Evolutionary conservation across 116 monocot species (phyloP), one percentile per base, ranked within the genome.

Genomic region (Cymodocea nodosa): DNA sequence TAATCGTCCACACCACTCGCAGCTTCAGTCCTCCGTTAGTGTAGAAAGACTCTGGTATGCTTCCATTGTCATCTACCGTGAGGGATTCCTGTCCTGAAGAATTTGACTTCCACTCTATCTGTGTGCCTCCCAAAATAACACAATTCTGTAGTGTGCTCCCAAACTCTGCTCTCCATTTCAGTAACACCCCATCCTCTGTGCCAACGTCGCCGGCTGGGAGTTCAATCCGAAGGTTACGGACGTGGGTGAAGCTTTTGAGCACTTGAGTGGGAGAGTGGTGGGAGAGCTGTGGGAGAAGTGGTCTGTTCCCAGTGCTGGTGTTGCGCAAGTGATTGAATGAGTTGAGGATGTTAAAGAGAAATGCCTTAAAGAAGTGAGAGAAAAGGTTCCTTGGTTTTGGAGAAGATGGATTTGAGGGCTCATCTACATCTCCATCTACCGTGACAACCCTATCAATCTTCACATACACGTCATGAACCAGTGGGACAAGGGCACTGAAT

Each of bases 131-230:
- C 20, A 89, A 69, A 39, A 94, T 89, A 57, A 89, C 89, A 59
- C 94, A 94, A 59, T 82, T 94, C 73, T 89, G 82, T 22, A 94
- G 82, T 7, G 89, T 89, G 76, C 86, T 89, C 14, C 93, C 93
- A 40, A 86, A 93, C 71, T 93, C 93, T 0, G 93, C 93, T 44
- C 84, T 80, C 93, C 93, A 93, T 61, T 84, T 93, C 71, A 93
- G 67, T 8, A 93, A 76, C 34, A 93, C 83, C 35, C 93, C 93
- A 4, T 93, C 89, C 68, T 93, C 89, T 5, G 84, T 94, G 6
- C 86, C 84, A 4, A 89, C 86, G 75, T 94, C 94, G 40, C 89
- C 89, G 12, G 86, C 79, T 5, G 89, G 89, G 49, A 94, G 84
- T 63, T 94, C 94, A 1, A 89, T 84, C 20, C 56, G 69, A 4